A percentile compares a stretch with the other conserved stretches of the same genome.
Conservation (phyloP, 352 stramenopile species). For the Globisporangium solare region DNA sequence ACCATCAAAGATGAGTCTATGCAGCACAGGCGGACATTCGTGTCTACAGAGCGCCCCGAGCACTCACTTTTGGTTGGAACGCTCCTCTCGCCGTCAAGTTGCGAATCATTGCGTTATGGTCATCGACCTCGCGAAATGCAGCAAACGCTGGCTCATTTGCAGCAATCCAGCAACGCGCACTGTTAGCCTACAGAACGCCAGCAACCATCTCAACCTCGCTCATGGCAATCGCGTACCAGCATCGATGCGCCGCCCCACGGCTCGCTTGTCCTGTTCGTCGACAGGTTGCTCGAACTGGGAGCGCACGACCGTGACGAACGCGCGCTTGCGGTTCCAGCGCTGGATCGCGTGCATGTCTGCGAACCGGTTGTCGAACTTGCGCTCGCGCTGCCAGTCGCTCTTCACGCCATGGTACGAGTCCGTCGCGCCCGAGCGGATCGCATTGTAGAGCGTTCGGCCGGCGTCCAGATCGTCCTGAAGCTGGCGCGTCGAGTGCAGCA, state of each 20-base stretch:
- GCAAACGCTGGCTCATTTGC: slow-evolving; percentile 34
- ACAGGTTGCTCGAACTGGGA: slow-evolving; percentile 44
- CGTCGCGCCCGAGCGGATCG: slow-evolving; percentile 58
- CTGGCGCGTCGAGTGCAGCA: slow-evolving; percentile 51
- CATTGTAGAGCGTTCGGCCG: slow-evolving; percentile 50
- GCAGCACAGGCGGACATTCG: too few relatives aligned
- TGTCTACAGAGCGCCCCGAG: too few relatives aligned
- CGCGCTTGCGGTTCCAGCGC: slow-evolving; percentile 18
- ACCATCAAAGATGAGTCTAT: not conserved
- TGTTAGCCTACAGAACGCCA: not conserved
- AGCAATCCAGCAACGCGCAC: not conserved
- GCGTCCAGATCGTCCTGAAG: slow-evolving; percentile 46
- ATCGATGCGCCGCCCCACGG: slow-evolving; percentile 44
- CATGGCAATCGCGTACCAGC: slow-evolving; percentile 19
- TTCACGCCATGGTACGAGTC: slow-evolving; percentile 63
- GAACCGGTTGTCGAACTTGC: slow-evolving; percentile 46
- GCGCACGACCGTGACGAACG: slow-evolving; percentile 42
- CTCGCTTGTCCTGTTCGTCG: slow-evolving; percentile 17
- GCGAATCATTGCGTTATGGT: slow-evolving; percentile 65
- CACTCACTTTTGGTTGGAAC: slow-evolving; percentile 47
- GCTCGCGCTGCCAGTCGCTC: slow-evolving; percentile 72
- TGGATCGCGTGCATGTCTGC: slow-evolving; percentile 42
- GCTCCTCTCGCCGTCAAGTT: slow-evolving; percentile 35
- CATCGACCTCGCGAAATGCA: slow-evolving; percentile 46
- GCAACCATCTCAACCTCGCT: not conserved